Conservation (phyloP, 2,329 filamentous ascomycete species). For the Penicillium sp. region DNA sequence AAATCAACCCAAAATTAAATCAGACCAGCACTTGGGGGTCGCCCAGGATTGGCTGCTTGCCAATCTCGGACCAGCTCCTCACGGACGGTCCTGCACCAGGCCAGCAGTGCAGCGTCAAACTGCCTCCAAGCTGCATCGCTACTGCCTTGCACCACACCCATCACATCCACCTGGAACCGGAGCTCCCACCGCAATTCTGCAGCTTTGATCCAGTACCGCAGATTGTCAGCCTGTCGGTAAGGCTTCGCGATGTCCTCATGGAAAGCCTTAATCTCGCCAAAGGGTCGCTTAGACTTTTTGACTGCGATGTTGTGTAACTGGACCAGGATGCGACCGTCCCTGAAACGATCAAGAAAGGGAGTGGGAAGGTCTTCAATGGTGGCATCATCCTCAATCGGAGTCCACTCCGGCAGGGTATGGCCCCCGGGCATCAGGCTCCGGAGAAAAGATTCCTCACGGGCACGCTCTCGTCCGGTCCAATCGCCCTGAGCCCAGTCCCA, state of each 20-base stretch:
- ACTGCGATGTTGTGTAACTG: slow-evolving; percentile 88
- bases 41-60: slow-evolving; percentile 42
- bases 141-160: slow-evolving; percentile 77
- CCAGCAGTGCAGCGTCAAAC: slow-evolving; percentile 78
- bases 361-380: slow-evolving; percentile 46
- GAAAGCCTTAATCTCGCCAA: slow-evolving; percentile 83
- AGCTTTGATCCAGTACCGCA: slow-evolving; percentile 94
- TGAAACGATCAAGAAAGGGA: slow-evolving; percentile 70
- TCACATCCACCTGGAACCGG: slow-evolving; percentile 76
- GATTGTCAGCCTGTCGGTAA: slow-evolving; percentile 88
- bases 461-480: slow-evolving; percentile 72
- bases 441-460: slow-evolving; percentile 80
- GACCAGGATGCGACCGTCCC: slow-evolving; percentile 77
- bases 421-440: slow-evolving; percentile 64
- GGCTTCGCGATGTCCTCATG: slow-evolving; percentile 94
- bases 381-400: slow-evolving; percentile 51
- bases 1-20: slow-evolving; percentile 14
- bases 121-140: slow-evolving; percentile 68
- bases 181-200: slow-evolving; percentile 93
- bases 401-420: slow-evolving; percentile 67
- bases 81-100: slow-evolving; percentile 80
- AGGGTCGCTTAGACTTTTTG: slow-evolving; percentile 77
- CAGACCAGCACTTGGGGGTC: slow-evolving; percentile 24
- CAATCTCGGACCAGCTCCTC: slow-evolving; percentile 79
- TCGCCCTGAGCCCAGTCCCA: slow-evolving; percentile 81